phyloP scores from a whole-genome alignment of 1,139 yeast genomes.

The Lizanozyma gosingica region DNA sequence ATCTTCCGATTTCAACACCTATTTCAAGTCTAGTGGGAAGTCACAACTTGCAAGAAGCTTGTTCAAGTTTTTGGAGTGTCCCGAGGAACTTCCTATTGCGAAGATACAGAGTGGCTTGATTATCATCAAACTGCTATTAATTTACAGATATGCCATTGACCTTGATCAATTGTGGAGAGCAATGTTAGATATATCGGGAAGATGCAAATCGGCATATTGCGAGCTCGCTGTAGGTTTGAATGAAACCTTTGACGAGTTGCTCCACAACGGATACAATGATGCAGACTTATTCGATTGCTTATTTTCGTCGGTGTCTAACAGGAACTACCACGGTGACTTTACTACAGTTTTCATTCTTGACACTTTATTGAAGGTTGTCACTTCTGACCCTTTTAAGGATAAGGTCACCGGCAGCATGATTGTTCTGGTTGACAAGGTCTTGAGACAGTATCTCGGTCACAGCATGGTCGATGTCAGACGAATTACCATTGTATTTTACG shows the following conservation, averaged over 20 bases:
- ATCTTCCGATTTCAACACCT: constrained; percentile 15
- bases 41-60: constrained; percentile 17
- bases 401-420: constrained; percentile 16
- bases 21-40: constrained; percentile 18
- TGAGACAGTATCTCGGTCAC: constrained; percentile 19
- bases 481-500: constrained; percentile 32
- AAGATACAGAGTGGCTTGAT: constrained; percentile 19
- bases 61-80: constrained; percentile 17
- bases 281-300: constrained; percentile 12
- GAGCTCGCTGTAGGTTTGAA: constrained; percentile 16
- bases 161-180: constrained; percentile 15
- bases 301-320: constrained; percentile 7
- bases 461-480: constrained; percentile 33
- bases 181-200: constrained; percentile 7
- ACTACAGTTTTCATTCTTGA: constrained; percentile 13
- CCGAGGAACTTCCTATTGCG: neutral
- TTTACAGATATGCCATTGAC: constrained; percentile 12
- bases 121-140: constrained; percentile 26
- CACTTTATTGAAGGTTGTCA: constrained; percentile 16
- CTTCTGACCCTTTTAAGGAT: constrained; percentile 9
- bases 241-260: constrained; percentile 25
- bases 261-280: constrained; percentile 12
- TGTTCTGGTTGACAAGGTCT: constrained; percentile 18
- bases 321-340: neutral
- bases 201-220: constrained; percentile 3